Evolutionary conservation across 352 stramenopile genomes (phyloP), one percentile per base, ranked within the genome.

Genomic region (Discostella stelligera): DNA sequence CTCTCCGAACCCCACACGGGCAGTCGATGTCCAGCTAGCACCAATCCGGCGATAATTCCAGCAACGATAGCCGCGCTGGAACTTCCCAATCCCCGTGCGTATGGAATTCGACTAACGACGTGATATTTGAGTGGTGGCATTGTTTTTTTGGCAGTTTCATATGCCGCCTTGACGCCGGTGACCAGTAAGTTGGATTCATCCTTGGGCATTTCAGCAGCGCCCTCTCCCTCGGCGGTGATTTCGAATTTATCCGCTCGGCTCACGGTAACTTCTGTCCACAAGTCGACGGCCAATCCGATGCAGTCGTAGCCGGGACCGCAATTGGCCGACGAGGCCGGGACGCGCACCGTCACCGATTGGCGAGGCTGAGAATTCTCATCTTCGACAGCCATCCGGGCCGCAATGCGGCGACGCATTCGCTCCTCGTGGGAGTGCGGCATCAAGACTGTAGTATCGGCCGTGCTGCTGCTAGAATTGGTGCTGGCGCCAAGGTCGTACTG

Each of bases 211-310:
- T 98, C 93, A 16, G 90, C 89, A 10, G 95, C 95, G 55, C 97
- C 97, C 54, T 99, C 96, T 58, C 97, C 97, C 75, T 98, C 96
- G 71, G 97, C 97, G 18, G 95, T 97, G 71, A 99, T 97, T 81
- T 93, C 91, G 83, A 99, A 97, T 59, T 85, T 91, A 32, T 94
- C 92, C 20, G 90, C 65, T 20, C 98, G 89, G 77, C 96, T 90
- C 4, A 98, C 96, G 20, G 96, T 98, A 44, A 99, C 96, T 89
- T 99, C 97, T 20, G 94, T 98, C 97, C 97, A 99, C 69, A 99
- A 97, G 89, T 99, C 97, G 25, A 99, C 93, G 11, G 96, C 96
- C 92, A 99, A 97, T 3, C 96, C 97, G 77, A 99, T 97, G 63
- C 95, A 98, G 83, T 99, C 97, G 74, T 90, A 99, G 69, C 97